Evolutionary conservation across 2,329 filamentous ascomycete species (phyloP).

Genomic region (Orbilia brochopaga): DNA sequence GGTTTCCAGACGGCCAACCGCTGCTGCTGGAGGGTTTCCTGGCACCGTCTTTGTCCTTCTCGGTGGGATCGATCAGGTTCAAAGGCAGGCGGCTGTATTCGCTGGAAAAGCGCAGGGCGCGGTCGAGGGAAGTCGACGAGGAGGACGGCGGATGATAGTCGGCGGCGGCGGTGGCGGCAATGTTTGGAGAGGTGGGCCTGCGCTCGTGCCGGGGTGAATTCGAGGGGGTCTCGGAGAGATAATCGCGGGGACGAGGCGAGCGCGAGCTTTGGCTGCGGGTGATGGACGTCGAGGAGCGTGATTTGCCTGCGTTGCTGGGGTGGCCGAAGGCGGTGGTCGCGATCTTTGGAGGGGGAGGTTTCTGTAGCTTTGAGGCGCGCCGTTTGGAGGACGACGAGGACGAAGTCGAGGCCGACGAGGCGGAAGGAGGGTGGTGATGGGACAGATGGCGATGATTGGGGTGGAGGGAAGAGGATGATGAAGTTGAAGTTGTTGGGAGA

Average conservation of each 20-base stretch:
- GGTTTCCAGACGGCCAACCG: conserved; percentile 32
- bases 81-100: conserved; percentile 47
- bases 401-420: conserved; percentile 6
- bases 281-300: conserved; percentile 46
- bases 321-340: conserved; percentile 38
- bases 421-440: background rate
- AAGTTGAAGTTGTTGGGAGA: background rate
- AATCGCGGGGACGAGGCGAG: conserved; percentile 40
- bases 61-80: conserved; percentile 43
- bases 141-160: conserved; percentile 16
- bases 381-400: conserved; percentile 35
- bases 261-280: conserved; percentile 48
- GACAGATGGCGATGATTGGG: background rate
- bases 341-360: conserved; percentile 45
- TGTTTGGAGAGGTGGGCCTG: conserved; percentile 44
- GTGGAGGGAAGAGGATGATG: conserved; percentile 13
- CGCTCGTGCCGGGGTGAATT: conserved; percentile 43
- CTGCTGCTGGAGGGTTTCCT: conserved; percentile 31
- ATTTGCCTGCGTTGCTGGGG: conserved; percentile 47
- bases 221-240: conserved; percentile 47
- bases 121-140: conserved; percentile 46
- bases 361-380: conserved; percentile 40
- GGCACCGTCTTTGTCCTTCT: conserved; percentile 28
- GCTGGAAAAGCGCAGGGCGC: conserved; percentile 42
- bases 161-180: conserved; percentile 22